Percentiles rank a stretch among this genome's conserved stretches.
These are phyloP conservation scores for Neofusicoccum kwambonambiense DNA, from an alignment of 2,329 filamentous ascomycete species.

Conservation along the genomic window DNA sequence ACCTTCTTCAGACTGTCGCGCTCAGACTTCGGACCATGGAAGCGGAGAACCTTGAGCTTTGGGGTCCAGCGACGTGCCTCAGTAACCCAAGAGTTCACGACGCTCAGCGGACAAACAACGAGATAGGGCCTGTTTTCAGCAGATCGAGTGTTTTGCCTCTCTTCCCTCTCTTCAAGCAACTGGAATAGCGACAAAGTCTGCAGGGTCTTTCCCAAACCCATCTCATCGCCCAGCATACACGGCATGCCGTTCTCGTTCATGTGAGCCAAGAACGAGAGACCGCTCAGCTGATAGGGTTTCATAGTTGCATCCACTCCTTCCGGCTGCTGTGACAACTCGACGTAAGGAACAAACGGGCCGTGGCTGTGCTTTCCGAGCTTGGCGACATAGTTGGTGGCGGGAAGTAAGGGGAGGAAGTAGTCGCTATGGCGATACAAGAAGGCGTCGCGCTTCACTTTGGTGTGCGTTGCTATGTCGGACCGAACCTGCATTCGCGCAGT, in stretches of 20 bases:
- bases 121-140: conserved; percentile 83
- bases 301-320: conserved; percentile 54
- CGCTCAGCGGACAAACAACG: conserved; percentile 94
- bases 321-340: conserved; percentile 44
- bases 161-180: conserved; percentile 93
- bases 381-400: conserved; percentile 42
- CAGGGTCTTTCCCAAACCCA: conserved; percentile 99
- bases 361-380: conserved; percentile 32
- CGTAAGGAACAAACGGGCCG: conserved; percentile 38
- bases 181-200: conserved; percentile 97
- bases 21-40: conserved; percentile 84
- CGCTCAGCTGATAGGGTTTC: conserved; percentile 97
- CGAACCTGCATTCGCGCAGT: conserved; percentile 43
- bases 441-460: conserved; percentile 45
- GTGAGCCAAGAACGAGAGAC: conserved; percentile 97
- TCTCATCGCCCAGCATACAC: conserved; percentile 96
- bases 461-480: conserved; percentile 41
- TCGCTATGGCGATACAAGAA: conserved; percentile 48
- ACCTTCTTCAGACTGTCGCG: conserved; percentile 69
- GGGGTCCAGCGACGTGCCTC: conserved; percentile 99
- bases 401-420: conserved; percentile 49
- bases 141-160: conserved; percentile 65
- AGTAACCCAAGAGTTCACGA: conserved; percentile 94
- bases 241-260: conserved; percentile 99
- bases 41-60: conserved; percentile 78